Evolutionary conservation across 2,329 filamentous ascomycete species (phyloP), one percentile per base, ranked within the genome.

Genomic region (Aspergillus glaucus): DNA sequence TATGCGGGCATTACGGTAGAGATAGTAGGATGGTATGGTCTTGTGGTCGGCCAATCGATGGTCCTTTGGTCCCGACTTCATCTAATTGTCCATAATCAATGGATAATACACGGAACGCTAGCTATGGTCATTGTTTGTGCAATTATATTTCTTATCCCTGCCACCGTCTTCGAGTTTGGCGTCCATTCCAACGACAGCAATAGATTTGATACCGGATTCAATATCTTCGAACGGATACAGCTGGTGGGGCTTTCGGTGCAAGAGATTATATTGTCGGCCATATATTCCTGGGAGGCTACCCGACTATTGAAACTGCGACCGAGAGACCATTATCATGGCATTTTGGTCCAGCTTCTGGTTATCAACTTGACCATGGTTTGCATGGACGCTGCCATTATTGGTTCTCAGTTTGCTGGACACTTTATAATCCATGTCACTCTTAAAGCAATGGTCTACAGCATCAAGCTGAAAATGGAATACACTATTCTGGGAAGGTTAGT

Each of bases 181-280:
- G 2, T 64, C 58, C 45, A 32, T 55, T 30, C 26, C 26, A 30
- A 30, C 26, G 4, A 30, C 6, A 30, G 46, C 0, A n/a, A 19
- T 2, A 19, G 19, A 3, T 15, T 10, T 3, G 50, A 50, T 28
- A 9, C 41, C 3, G 66, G 59, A 3, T 72, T 69, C 54, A 60
- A 65, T 19, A 50, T 70, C 19, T 65, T 74, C 59, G 77, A 79
- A 51, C 73, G 74, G 54, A 63, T 79, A 9, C 75, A 80, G 55
- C 69, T 79, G 46, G 72, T 73, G 3, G 63, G 73, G n/a, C 79
- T 79, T 56, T 77, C 73, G 50, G 41, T 78, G 10, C 77, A 79
- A 55, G 77, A 80, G 48, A 62, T 71, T 40, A 63, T 77, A 40
- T 68, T 79, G 26, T 78, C 75, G 0, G 60, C 63, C 1, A 62